Evolutionary conservation across 2,329 filamentous ascomycete genomes (phyloP).

Genomic region (Penicillium verrucosum): DNA sequence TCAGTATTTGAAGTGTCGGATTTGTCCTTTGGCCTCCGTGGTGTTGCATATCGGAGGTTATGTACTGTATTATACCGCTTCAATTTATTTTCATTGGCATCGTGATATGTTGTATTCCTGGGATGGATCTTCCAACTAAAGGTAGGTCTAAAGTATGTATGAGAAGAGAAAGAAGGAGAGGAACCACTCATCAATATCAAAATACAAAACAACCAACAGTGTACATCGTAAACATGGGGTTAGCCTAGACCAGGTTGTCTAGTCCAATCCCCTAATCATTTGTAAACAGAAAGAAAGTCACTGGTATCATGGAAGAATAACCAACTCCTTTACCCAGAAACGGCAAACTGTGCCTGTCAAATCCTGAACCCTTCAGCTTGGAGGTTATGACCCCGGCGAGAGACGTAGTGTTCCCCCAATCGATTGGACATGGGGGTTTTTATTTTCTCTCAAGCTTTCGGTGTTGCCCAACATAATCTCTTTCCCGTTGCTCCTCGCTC

Average conservation of each 20-base stretch:
- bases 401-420: constrained; percentile 7
- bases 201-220: constrained; percentile 6
- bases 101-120: background rate
- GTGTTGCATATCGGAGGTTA: constrained; percentile 18
- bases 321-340: constrained; percentile 26
- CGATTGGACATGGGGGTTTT: background rate
- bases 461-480: background rate
- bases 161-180: constrained; percentile 4
- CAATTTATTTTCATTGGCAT: constrained; percentile 10
- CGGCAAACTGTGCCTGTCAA: constrained; percentile 11
- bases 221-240: constrained; percentile 11
- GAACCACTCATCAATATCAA: background rate
- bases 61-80: constrained; percentile 26
- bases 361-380: constrained; percentile 10
- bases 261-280: constrained; percentile 12
- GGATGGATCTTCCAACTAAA: background rate
- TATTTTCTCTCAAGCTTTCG: background rate
- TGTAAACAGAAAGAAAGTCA: constrained; percentile 22
- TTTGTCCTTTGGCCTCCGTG: constrained; percentile 1
- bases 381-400: constrained; percentile 1
- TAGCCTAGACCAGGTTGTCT: constrained; percentile 5
- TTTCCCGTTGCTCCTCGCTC: background rate
- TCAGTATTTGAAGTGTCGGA: background rate
- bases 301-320: constrained; percentile 27
- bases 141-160: constrained; percentile 15